phyloP scores from a whole-genome alignment of 192 early-diverging fungal species.

The Rhizophlyctis rosea region DNA sequence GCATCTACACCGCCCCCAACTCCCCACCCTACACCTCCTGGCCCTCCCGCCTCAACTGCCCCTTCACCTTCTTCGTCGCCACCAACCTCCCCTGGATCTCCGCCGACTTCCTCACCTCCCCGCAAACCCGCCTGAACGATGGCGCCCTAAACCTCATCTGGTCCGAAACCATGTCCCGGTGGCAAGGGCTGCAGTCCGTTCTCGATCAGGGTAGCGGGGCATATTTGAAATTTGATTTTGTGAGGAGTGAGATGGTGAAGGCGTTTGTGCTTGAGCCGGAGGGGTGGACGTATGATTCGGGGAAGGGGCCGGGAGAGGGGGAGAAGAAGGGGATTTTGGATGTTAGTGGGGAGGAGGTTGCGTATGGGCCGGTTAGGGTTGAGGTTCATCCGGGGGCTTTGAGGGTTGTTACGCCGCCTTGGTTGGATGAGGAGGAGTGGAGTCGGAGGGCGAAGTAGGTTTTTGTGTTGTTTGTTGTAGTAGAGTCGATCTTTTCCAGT shows the following conservation, averaged over 20 bases:
- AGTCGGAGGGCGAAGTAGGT: background rate
- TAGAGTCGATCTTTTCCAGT: too few species aligned
- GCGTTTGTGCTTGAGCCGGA: conserved; percentile 59
- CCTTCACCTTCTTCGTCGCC: conserved; percentile 46
- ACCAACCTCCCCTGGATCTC: conserved; percentile 64
- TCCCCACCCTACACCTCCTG: conserved; percentile 10
- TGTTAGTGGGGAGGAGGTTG: conserved; percentile 39
- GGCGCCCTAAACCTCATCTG: conserved; percentile 52
- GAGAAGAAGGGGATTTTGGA: conserved; percentile 22
- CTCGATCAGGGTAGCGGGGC: conserved; percentile 38
- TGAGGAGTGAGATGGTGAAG: conserved; percentile 42
- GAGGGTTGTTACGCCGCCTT: conserved; percentile 27
- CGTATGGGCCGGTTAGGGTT: conserved; percentile 22
- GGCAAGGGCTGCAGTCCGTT: conserved; percentile 41
- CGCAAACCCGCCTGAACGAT: conserved; percentile 46
- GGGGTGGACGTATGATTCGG: conserved; percentile 22
- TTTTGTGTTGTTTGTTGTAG: too few species aligned
- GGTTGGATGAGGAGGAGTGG: conserved; percentile 31
- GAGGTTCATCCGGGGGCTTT: conserved; percentile 33
- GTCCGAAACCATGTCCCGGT: conserved; percentile 38
- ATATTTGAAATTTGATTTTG: conserved; percentile 43
- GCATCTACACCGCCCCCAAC: conserved; percentile 18
- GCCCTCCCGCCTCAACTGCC: conserved; percentile 8
- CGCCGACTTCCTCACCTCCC: conserved; percentile 47
- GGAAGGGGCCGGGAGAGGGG: too few species aligned